Percentiles rank a stretch among this genome's conserved stretches.
Evolutionary conservation across 2,329 filamentous ascomycete genomes (phyloP).

Genomic region (Zymoseptoria pseudotritici): DNA sequence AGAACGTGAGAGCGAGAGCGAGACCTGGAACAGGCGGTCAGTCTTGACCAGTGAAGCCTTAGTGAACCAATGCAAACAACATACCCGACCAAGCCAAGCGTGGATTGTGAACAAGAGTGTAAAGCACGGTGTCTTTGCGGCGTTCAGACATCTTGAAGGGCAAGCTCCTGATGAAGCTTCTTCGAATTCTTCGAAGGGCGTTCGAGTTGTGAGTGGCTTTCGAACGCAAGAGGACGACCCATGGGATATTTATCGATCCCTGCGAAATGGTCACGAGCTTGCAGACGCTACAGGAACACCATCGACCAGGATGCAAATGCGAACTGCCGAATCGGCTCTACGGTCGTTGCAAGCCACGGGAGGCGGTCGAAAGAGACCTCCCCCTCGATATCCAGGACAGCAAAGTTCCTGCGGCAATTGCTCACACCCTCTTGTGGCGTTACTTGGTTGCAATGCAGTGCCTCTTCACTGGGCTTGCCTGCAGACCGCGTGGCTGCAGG

Average conservation of each 20-base stretch:
- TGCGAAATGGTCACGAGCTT: neutral
- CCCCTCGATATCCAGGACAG: neutral
- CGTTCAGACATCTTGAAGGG: neutral
- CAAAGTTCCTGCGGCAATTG: neutral
- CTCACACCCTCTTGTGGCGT: neutral
- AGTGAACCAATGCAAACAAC: neutral
- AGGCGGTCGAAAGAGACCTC: neutral
- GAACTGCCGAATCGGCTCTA: too few relatives aligned
- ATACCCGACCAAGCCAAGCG: neutral
- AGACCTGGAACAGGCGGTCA: neutral
- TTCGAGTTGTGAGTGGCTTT: neutral
- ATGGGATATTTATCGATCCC: neutral
- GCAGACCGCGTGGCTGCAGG: neutral
- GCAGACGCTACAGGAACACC: neutral
- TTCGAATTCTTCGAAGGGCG: neutral
- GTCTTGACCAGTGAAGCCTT: neutral
- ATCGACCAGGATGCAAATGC: too few relatives aligned
- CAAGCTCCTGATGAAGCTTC: neutral
- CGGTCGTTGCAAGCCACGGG: too few relatives aligned
- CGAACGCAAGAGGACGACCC: neutral
- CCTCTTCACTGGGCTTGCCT: neutral
- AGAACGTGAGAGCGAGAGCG: neutral
- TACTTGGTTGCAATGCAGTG: neutral
- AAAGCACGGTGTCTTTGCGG: neutral
- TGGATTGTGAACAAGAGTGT: neutral